These are phyloP conservation scores for Linaria vulgaris DNA, from an alignment of 257 asterid genomes.

Conservation along the genomic window DNA sequence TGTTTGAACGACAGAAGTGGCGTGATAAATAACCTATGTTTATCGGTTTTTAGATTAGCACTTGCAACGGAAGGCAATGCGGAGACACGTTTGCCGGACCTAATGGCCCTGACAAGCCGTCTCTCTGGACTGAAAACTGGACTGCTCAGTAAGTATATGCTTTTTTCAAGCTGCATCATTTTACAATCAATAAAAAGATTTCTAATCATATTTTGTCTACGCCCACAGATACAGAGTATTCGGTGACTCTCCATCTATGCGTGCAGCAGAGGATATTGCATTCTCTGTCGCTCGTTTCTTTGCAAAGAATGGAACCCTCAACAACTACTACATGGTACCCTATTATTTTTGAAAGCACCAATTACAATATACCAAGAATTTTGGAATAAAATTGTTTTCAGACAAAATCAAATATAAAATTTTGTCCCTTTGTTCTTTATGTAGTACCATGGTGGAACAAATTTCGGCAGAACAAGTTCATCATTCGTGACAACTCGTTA, in stretches of 20 bases:
- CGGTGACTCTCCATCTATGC: no score
- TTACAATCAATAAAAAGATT: no score
- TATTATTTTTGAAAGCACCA: background rate
- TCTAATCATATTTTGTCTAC: no score
- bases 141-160: conserved; percentile 61
- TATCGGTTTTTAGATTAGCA: conserved; percentile 55
- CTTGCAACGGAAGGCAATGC: conserved; percentile 95
- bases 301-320: conserved; percentile 81
- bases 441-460: conserved; percentile 90
- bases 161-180: background rate
- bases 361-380: no score
- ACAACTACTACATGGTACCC: conserved; percentile 93
- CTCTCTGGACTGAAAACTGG: conserved; percentile 98
- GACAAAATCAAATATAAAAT: no score
- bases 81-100: conserved; percentile 47
- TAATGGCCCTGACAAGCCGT: conserved; percentile 78
- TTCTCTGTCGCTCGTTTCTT: conserved; percentile 84
- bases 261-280: conserved; percentile 92
- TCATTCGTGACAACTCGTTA: conserved; percentile 91
- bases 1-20: no score
- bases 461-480: conserved; percentile 89
- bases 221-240: no score
- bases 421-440: background rate
- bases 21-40: background rate
- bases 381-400: no score